These are phyloP conservation scores for Quercus tomentella DNA, from an alignment of 331 rosid genomes.

Conservation along the genomic window DNA sequence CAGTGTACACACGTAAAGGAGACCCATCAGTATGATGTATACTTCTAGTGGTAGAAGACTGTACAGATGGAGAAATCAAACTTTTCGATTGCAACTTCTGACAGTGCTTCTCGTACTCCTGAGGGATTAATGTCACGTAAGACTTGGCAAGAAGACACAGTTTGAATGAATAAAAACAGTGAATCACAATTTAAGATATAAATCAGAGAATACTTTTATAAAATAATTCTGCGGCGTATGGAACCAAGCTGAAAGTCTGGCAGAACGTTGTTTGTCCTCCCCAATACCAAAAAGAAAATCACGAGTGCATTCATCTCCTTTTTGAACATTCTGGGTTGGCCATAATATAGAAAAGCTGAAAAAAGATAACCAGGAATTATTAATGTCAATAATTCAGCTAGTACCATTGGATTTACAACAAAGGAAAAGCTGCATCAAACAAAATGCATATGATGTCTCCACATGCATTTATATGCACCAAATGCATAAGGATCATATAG, in stretches of 20 bases:
- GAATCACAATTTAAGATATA: constrained; percentile 3
- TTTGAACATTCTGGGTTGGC: constrained; percentile 62
- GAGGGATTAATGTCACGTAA: constrained; percentile 26
- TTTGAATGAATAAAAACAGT: constrained; percentile 11
- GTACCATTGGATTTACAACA: neutral
- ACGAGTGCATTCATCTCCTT: constrained; percentile 80
- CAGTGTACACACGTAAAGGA: constrained; percentile 68
- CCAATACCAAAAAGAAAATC: constrained; percentile 86
- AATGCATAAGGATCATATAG: neutral
- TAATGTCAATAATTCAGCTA: neutral
- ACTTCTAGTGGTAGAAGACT: constrained; percentile 31
- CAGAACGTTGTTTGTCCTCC: constrained; percentile 91
- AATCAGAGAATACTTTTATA: constrained; percentile 49
- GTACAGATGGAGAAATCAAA: constrained; percentile 14
- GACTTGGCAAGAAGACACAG: constrained; percentile 3
- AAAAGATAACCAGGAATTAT: constrained; percentile 15
- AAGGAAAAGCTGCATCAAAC: constrained; percentile 8
- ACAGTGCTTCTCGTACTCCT: constrained; percentile 67
- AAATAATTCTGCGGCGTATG: constrained; percentile 81
- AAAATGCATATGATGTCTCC: neutral
- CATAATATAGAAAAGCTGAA: constrained; percentile 81
- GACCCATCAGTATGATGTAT: constrained; percentile 27
- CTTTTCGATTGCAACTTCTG: constrained; percentile 38
- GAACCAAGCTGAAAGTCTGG: constrained; percentile 94
- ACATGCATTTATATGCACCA: neutral